phyloP scores from a whole-genome alignment of 805 yeast genomes.

The Ogataea paradorogensis region DNA sequence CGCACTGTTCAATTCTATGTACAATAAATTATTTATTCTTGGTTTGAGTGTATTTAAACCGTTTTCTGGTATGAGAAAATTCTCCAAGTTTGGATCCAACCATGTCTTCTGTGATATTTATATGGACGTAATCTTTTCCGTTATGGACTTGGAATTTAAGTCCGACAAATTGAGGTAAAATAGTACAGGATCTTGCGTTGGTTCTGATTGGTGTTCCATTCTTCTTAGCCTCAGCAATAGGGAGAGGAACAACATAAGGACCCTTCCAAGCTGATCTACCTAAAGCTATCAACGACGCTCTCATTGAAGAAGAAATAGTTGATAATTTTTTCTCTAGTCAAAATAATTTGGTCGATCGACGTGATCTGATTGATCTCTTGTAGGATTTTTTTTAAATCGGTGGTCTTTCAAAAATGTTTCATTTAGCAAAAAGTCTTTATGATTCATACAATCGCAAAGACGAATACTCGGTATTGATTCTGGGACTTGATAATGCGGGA shows the following conservation, averaged over 20 bases:
- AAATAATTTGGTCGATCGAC: slow-evolving; percentile 3
- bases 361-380: background rate
- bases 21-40: slow-evolving; percentile 47
- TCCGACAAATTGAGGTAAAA: slow-evolving; percentile 94
- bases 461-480: slow-evolving; percentile 68
- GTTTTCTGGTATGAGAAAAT: slow-evolving; percentile 90
- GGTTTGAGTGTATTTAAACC: slow-evolving; percentile 76
- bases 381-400: background rate
- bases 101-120: slow-evolving; percentile 90
- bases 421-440: slow-evolving; percentile 15
- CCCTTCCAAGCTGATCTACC: slow-evolving; percentile 68
- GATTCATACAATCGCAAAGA: slow-evolving; percentile 15
- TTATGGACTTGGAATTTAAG: slow-evolving; percentile 92
- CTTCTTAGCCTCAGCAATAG: slow-evolving; percentile 80
- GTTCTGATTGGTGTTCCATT: slow-evolving; percentile 88
- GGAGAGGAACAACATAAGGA: slow-evolving; percentile 91
- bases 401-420: slow-evolving; percentile 12
- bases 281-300: slow-evolving; percentile 37
- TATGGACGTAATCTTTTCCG: slow-evolving; percentile 89
- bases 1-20: slow-evolving; percentile 5
- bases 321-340: background rate
- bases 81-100: slow-evolving; percentile 95
- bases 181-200: slow-evolving; percentile 93
- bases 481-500: slow-evolving; percentile 95
- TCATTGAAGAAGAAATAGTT: slow-evolving; percentile 29